phyloP scores from a whole-genome alignment of 352 stramenopile genomes.

The Halophytophthora polymorphica region DNA sequence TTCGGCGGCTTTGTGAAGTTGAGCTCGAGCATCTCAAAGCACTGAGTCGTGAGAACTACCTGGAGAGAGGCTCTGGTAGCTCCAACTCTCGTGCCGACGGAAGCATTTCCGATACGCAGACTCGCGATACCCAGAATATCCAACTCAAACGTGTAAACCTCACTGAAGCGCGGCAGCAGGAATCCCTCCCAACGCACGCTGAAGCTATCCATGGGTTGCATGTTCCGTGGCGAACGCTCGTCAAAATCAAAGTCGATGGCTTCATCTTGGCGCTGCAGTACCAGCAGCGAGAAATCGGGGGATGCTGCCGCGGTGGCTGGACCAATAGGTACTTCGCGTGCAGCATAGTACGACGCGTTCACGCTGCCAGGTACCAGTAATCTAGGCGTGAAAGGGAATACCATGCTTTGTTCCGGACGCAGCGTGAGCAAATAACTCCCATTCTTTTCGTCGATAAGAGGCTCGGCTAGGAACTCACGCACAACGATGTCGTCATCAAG shows the following conservation, averaged over 20 bases:
- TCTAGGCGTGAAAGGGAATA: constrained; percentile 41
- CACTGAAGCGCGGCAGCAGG: constrained; percentile 40
- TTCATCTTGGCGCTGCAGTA: constrained; percentile 29
- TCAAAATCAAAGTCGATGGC: constrained; percentile 51
- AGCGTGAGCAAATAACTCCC: constrained; percentile 45
- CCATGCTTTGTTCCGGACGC: constrained; percentile 10
- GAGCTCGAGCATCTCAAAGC: constrained; percentile 40
- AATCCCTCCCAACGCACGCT: constrained; percentile 59
- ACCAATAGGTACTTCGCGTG: constrained; percentile 23
- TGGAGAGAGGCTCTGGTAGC: constrained; percentile 8
- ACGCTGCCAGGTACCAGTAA: constrained; percentile 52
- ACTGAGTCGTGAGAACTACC: constrained; percentile 27
- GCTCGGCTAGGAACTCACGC: constrained; percentile 14
- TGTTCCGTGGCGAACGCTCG: constrained; percentile 25
- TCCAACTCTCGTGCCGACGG: constrained; percentile 9
- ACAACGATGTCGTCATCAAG: constrained; percentile 18
- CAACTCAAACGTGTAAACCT: constrained; percentile 56
- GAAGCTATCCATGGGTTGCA: constrained; percentile 44
- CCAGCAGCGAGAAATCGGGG: constrained; percentile 10
- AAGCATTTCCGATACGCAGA: constrained; percentile 21
- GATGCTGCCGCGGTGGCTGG: constrained; percentile 15
- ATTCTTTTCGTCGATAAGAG: constrained; percentile 30
- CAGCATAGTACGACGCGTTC: constrained; percentile 51
- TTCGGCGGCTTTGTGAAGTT: constrained; percentile 45
- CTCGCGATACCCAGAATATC: constrained; percentile 30